phyloP scores from a whole-genome alignment of 306 rosid genomes.

The Malus sylvestris region DNA sequence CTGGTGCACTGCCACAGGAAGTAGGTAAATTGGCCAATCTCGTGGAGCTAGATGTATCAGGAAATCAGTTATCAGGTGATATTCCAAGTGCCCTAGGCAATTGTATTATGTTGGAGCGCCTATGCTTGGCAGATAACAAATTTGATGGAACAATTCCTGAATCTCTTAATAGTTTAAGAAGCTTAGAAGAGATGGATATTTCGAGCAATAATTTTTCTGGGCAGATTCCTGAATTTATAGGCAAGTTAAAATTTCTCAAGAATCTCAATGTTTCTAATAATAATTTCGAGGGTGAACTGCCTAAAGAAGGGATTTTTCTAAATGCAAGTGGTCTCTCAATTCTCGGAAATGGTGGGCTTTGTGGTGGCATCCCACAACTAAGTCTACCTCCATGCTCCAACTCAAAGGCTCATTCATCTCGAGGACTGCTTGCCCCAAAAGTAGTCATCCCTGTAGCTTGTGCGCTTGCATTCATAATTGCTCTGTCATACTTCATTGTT shows the following conservation, averaged over 20 bases:
- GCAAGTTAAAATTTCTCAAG: neutral
- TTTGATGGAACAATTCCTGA: too few relatives aligned
- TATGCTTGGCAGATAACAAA: too few relatives aligned
- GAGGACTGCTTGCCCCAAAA: neutral
- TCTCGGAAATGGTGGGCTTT: neutral
- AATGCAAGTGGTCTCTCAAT: neutral
- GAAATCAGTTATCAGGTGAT: too few relatives aligned
- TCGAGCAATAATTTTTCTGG: too few relatives aligned
- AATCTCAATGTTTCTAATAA: neutral
- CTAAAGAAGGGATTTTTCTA: neutral
- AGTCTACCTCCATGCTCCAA: neutral
- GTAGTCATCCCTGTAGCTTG: neutral
- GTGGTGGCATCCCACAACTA: neutral
- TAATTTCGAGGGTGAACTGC: neutral
- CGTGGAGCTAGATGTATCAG: neutral
- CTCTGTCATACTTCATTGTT: neutral
- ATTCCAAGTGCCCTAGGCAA: too few relatives aligned
- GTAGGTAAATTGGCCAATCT: neutral
- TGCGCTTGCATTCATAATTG: neutral
- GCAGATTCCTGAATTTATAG: neutral
- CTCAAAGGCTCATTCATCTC: neutral
- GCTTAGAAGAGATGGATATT: too few relatives aligned
- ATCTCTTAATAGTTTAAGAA: too few relatives aligned
- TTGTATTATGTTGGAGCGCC: too few relatives aligned
- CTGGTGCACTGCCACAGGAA: neutral